These are phyloP conservation scores for Paramecium bursaria DNA, from an alignment of 73 alveolate species.

Conservation along the genomic window DNA sequence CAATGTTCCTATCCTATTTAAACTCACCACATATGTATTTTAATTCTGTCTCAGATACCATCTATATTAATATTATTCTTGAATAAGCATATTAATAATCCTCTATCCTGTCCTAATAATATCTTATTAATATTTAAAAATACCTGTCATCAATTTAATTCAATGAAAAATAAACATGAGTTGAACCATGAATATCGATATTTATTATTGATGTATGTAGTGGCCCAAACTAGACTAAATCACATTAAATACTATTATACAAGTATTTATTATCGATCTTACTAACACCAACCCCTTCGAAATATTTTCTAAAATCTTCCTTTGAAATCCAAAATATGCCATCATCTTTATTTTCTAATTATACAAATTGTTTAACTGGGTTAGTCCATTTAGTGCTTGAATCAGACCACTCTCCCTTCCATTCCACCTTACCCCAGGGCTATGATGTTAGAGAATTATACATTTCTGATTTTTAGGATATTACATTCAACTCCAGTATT, in stretches of 20 bases:
- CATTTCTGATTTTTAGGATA: constrained; percentile 78
- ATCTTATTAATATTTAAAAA: too few relatives aligned
- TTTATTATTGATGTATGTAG: constrained; percentile 14
- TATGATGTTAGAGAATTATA: constrained; percentile 47
- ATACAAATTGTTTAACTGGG: constrained; percentile 69
- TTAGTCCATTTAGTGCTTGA: constrained; percentile 82
- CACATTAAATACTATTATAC: constrained; percentile 50
- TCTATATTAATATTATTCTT: constrained; percentile 51
- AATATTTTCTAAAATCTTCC: constrained; percentile 84
- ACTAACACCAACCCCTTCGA: constrained; percentile 71
- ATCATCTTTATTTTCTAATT: constrained; percentile 77
- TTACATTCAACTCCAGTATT: constrained; percentile 72
- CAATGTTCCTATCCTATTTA: constrained; percentile 55
- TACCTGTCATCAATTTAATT: constrained; percentile 61
- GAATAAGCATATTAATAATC: constrained; percentile 35
- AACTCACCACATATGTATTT: constrained; percentile 28
- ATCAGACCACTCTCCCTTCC: constrained; percentile 94
- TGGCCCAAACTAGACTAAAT: neutral
- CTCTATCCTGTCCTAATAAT: neutral
- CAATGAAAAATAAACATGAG: constrained; percentile 61
- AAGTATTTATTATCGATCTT: constrained; percentile 41
- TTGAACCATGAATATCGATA: constrained; percentile 20
- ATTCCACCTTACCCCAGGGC: constrained; percentile 87
- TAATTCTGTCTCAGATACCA: neutral
- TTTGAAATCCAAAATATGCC: constrained; percentile 93